phyloP scores from a whole-genome alignment of 1,139 yeast genomes.

The Candida sojae region DNA sequence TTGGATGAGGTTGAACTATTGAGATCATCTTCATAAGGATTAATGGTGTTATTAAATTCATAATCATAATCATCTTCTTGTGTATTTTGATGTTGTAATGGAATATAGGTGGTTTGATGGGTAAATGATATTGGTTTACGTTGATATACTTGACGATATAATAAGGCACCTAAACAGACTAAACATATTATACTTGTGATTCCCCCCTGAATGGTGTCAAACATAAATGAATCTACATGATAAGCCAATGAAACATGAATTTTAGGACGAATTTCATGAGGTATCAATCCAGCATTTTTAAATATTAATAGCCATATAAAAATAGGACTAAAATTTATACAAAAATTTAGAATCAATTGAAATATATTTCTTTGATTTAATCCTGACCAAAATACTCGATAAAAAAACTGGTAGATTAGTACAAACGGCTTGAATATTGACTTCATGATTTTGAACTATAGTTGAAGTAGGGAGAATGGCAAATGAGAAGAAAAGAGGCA shows the following conservation, averaged over 20 bases:
- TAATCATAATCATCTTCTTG: background rate
- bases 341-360: slow-evolving; percentile 43
- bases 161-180: slow-evolving; percentile 14
- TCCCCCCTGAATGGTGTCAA: slow-evolving; percentile 19
- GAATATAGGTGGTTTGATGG: slow-evolving; percentile 3
- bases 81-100: background rate
- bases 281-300: slow-evolving; percentile 62
- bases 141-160: slow-evolving; percentile 13
- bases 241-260: slow-evolving; percentile 53
- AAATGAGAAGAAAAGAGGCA: background rate
- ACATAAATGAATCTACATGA: slow-evolving; percentile 40
- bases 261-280: slow-evolving; percentile 53
- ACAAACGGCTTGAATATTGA: slow-evolving; percentile 17
- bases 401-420: slow-evolving; percentile 20
- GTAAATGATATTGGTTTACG: background rate
- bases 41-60: background rate
- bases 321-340: slow-evolving; percentile 54
- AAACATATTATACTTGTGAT: slow-evolving; percentile 18
- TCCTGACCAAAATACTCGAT: slow-evolving; percentile 24
- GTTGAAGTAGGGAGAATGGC: background rate
- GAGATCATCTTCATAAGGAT: background rate
- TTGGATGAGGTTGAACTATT: background rate
- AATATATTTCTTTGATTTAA: slow-evolving; percentile 40
- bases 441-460: background rate
- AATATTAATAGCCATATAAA: slow-evolving; percentile 60